These are phyloP conservation scores for Ustilago sp. DNA, from an alignment of 1,284 basidiomycete genomes.

Conservation along the genomic window DNA sequence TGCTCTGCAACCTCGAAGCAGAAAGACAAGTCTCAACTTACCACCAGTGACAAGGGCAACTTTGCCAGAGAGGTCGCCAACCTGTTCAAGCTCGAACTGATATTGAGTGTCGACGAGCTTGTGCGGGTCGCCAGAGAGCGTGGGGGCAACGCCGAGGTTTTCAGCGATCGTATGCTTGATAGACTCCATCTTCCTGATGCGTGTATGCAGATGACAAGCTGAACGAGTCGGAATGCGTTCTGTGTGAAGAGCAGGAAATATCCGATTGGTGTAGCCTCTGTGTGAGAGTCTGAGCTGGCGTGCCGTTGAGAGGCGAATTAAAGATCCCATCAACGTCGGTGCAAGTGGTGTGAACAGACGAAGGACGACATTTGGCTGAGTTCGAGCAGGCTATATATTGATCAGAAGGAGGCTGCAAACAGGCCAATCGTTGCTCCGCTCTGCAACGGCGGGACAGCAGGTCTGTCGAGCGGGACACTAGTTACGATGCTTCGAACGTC, in stretches of 20 bases:
- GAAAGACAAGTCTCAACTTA: background rate
- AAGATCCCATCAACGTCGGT: background rate
- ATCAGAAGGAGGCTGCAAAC: background rate
- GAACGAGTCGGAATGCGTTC: background rate
- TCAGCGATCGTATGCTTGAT: slow-evolving; percentile 32
- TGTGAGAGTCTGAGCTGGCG: background rate
- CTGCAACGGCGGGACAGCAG: background rate
- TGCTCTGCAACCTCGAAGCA: background rate
- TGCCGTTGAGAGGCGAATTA: background rate
- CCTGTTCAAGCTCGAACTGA: slow-evolving; percentile 20
- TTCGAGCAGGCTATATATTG: background rate
- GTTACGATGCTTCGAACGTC: background rate
- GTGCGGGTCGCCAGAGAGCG: slow-evolving; percentile 28
- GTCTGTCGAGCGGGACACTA: background rate
- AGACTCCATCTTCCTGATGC: slow-evolving; percentile 12
- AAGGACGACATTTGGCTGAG: background rate
- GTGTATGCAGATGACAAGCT: background rate
- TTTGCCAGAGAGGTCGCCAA: slow-evolving; percentile 31
- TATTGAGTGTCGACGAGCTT: slow-evolving; percentile 27
- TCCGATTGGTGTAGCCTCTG: background rate
- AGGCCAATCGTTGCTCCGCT: background rate
- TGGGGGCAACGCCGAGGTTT: slow-evolving; percentile 31
- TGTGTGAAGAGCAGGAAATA: background rate
- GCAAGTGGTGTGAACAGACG: background rate
- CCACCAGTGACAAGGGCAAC: slow-evolving; percentile 27